A percentile compares a stretch with the other conserved stretches of the same genome.
Evolutionary conservation across 2,329 filamentous ascomycete genomes (phyloP).

Genomic region (Botrytis squamosa): DNA sequence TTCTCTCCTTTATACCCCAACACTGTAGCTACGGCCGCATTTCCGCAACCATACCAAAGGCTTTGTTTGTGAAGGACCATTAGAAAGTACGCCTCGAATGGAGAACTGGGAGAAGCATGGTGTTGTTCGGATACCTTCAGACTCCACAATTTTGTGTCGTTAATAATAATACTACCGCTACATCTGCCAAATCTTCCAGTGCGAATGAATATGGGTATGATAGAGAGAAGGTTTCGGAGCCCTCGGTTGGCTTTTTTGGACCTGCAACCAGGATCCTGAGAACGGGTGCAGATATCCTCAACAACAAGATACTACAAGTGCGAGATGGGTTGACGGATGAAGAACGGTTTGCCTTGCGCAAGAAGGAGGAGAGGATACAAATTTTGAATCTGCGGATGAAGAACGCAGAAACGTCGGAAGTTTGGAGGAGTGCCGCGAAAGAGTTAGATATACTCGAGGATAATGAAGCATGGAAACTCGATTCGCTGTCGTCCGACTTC

Average conservation of each 20-base stretch:
- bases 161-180: conserved; percentile 21
- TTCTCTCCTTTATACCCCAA: neutral
- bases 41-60: neutral
- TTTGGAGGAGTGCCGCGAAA: conserved; percentile 74
- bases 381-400: conserved; percentile 64
- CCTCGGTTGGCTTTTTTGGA: conserved; percentile 30
- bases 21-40: neutral
- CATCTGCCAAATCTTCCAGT: neutral
- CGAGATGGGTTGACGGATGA: conserved; percentile 41
- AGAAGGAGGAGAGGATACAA: conserved; percentile 58
- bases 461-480: conserved; percentile 77
- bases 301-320: conserved; percentile 31
- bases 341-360: conserved; percentile 48
- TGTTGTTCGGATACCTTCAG: conserved; percentile 35
- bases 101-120: conserved; percentile 29
- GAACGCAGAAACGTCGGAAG: conserved; percentile 62
- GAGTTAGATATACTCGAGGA: conserved; percentile 78
- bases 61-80: neutral
- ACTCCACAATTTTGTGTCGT: conserved; percentile 28
- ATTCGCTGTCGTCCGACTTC: conserved; percentile 51
- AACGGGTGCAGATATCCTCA: conserved; percentile 32
- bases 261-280: conserved; percentile 34
- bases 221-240: neutral
- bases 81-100: conserved; percentile 12
- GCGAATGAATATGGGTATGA: conserved; percentile 1